Conservation (phyloP, 345 rosid genomes). For the Citrus reticulata region DNA sequence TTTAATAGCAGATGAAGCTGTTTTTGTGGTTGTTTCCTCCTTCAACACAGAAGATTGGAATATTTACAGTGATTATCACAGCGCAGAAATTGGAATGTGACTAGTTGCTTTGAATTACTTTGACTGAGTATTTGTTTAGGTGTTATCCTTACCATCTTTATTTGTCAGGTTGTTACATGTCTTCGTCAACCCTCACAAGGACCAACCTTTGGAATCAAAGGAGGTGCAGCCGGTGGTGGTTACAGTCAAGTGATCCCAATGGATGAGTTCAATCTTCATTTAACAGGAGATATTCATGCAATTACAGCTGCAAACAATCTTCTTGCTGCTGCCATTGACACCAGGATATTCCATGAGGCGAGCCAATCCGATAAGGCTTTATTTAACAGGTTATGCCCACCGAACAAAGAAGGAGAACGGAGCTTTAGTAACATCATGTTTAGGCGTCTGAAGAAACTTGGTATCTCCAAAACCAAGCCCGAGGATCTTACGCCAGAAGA, state of each 20-base stretch:
- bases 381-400: constrained; percentile 78
- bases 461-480: constrained; percentile 71
- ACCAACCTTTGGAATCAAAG: constrained; percentile 98
- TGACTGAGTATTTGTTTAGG: background rate
- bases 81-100: background rate
- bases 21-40: background rate
- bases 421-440: constrained; percentile 82
- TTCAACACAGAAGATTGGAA: background rate
- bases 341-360: constrained; percentile 93
- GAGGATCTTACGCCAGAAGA: constrained; percentile 88
- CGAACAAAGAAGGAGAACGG: constrained; percentile 82
- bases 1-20: background rate
- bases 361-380: constrained; percentile 95
- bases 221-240: constrained; percentile 99
- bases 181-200: constrained; percentile 99
- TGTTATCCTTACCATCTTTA: background rate
- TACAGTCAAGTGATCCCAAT: constrained; percentile 98
- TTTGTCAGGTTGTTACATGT: constrained; percentile 82
- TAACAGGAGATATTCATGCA: constrained; percentile 98
- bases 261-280: constrained; percentile 98
- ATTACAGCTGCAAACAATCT: constrained; percentile 99
- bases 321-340: constrained; percentile 97
- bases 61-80: background rate
- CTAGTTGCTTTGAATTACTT: background rate
- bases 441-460: constrained; percentile 81